Evolutionary conservation across 768 basidiomycete species (phyloP).

Genomic region (Sarcomyxa edulis): DNA sequence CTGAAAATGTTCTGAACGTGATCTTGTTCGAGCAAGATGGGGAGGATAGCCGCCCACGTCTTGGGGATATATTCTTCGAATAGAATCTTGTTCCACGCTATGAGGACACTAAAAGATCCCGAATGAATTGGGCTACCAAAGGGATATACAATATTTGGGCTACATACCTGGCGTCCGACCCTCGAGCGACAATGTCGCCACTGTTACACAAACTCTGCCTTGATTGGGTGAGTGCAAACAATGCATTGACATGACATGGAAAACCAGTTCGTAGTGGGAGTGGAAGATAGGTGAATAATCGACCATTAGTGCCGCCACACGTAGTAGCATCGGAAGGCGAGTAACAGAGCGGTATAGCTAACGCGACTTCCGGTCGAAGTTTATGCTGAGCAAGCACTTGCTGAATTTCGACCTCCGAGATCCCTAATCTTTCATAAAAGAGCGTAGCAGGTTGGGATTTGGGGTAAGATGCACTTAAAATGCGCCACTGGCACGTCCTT

Average conservation of each 20-base stretch:
- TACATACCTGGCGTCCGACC: constrained; percentile 39
- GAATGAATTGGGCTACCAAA: too few relatives aligned
- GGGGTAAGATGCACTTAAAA: constrained; percentile 24
- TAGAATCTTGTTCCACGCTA: constrained; percentile 43
- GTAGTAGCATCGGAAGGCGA: constrained; percentile 8
- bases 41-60: constrained; percentile 34
- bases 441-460: constrained; percentile 16
- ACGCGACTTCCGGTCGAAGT: constrained; percentile 30
- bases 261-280: constrained; percentile 41
- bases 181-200: constrained; percentile 33
- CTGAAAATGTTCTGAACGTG: constrained; percentile 24
- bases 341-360: constrained; percentile 30
- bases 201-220: constrained; percentile 40
- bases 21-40: constrained; percentile 19
- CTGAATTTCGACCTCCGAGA: constrained; percentile 17
- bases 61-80: constrained; percentile 40
- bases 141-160: too few relatives aligned
- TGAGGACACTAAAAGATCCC: constrained; percentile 29
- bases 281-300: constrained; percentile 45
- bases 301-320: constrained; percentile 27
- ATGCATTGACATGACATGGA: constrained; percentile 38
- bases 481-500: constrained; percentile 25
- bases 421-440: constrained; percentile 21
- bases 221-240: constrained; percentile 40
- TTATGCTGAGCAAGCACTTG: constrained; percentile 31